Conservation (phyloP, 371 early-diverging fungal genomes). For the Nematocida ausubeli region DNA sequence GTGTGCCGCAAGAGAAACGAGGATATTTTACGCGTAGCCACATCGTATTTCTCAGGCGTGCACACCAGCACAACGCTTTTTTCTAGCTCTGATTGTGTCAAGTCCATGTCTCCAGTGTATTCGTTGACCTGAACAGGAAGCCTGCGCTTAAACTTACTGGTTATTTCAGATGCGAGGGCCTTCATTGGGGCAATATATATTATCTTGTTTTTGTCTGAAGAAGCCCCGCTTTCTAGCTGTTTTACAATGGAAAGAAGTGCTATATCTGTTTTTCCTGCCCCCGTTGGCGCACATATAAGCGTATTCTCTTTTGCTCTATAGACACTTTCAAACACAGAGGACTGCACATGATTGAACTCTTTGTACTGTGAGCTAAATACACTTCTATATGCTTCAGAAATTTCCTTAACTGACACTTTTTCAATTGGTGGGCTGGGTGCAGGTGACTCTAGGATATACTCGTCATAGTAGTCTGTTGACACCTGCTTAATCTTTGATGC, state of each 20-base stretch:
- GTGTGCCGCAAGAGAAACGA: conserved; percentile 68
- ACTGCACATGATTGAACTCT: conserved; percentile 93
- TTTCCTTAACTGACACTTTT: not conserved
- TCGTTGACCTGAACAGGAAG: conserved; percentile 80
- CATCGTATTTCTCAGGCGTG: conserved; percentile 99
- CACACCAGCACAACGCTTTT: conserved; percentile 92
- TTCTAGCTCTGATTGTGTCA: conserved; percentile 83
- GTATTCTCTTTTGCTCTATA: conserved; percentile 79
- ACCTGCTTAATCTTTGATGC: conserved; percentile 40
- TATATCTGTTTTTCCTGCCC: conserved; percentile 90
- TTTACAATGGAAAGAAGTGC: conserved; percentile 74
- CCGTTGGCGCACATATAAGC: conserved; percentile 92
- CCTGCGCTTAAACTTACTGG: conserved; percentile 76
- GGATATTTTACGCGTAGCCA: conserved; percentile 84
- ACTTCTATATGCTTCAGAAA: not conserved
- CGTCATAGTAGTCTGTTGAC: conserved; percentile 31
- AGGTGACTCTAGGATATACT: conserved; percentile 30
- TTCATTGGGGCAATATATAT: conserved; percentile 99
- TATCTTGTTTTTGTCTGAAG: conserved; percentile 71
- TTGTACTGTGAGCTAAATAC: conserved; percentile 61
- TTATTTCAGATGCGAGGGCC: conserved; percentile 94
- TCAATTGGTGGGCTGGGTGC: not conserved
- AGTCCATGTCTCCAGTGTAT: conserved; percentile 91
- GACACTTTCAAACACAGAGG: conserved; percentile 86
- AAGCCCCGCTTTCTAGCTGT: conserved; percentile 53